Conservation (phyloP, 371 early-diverging fungal genomes). For the Circinella minor region DNA sequence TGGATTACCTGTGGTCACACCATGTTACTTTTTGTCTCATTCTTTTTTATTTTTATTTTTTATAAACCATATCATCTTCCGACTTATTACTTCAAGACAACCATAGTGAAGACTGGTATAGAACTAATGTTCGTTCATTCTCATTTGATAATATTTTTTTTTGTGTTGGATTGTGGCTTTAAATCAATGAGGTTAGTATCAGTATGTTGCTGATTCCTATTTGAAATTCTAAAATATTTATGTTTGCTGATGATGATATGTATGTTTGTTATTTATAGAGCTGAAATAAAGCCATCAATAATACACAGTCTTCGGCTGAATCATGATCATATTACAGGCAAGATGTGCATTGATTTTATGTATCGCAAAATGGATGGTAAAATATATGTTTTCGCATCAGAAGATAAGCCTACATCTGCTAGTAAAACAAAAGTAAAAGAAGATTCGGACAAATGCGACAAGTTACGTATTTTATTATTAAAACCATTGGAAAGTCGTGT, state of each 20-base stretch:
- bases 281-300: not conserved
- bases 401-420: not conserved
- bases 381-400: not conserved
- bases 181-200: not conserved
- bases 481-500: not conserved
- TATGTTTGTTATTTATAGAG: not conserved
- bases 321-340: too few relatives aligned
- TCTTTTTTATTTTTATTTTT: too few relatives aligned
- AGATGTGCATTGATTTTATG: not conserved
- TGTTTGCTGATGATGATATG: too few relatives aligned
- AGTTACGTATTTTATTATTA: not conserved
- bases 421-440: not conserved
- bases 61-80: too few relatives aligned
- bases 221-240: too few relatives aligned
- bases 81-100: too few relatives aligned
- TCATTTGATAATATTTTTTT: not conserved
- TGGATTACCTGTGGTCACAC: too few relatives aligned
- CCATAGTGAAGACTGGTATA: conserved; percentile 4
- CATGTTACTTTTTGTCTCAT: too few relatives aligned
- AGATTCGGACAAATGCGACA: not conserved
- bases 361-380: not conserved
- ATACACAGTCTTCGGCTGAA: not conserved
- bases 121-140: not conserved
- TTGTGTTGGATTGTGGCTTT: not conserved
- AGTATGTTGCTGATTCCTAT: too few relatives aligned